A percentile compares a stretch with the other conserved stretches of the same genome.
These are phyloP conservation scores for Trichoderma semiorbis DNA, from an alignment of 2,329 filamentous ascomycete species.

Conservation along the genomic window DNA sequence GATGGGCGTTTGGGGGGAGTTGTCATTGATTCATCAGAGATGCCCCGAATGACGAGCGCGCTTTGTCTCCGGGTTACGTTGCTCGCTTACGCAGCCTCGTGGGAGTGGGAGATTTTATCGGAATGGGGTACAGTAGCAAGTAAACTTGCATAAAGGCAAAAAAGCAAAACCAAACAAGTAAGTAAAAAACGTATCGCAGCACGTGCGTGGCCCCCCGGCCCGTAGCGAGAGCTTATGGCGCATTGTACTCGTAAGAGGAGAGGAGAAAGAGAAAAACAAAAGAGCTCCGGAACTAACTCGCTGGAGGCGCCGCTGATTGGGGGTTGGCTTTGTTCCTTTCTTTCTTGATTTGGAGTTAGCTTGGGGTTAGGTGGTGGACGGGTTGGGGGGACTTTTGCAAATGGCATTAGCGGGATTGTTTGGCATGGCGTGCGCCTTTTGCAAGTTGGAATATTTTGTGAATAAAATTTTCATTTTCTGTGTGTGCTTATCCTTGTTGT, in stretches of 20 bases:
- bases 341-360: background rate
- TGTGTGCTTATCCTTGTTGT: background rate
- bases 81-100: constrained; percentile 13
- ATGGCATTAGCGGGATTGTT: background rate
- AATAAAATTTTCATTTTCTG: background rate
- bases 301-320: background rate
- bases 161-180: background rate
- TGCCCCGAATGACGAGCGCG: background rate
- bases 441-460: background rate
- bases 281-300: background rate
- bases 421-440: background rate
- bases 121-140: background rate
- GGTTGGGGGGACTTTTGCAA: background rate
- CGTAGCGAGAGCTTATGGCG: constrained; percentile 9
- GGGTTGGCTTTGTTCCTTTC: background rate
- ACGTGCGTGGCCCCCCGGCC: background rate
- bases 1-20: background rate
- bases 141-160: background rate
- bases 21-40: background rate
- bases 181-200: background rate
- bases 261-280: background rate
- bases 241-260: background rate
- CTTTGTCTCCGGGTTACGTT: constrained; percentile 4
- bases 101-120: background rate
- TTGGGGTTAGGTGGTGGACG: background rate